A percentile compares a stretch with the other conserved stretches of the same genome.
phyloP scores from a whole-genome alignment of 495 filamentous ascomycete species.

The Penicillium ochrochloron region DNA sequence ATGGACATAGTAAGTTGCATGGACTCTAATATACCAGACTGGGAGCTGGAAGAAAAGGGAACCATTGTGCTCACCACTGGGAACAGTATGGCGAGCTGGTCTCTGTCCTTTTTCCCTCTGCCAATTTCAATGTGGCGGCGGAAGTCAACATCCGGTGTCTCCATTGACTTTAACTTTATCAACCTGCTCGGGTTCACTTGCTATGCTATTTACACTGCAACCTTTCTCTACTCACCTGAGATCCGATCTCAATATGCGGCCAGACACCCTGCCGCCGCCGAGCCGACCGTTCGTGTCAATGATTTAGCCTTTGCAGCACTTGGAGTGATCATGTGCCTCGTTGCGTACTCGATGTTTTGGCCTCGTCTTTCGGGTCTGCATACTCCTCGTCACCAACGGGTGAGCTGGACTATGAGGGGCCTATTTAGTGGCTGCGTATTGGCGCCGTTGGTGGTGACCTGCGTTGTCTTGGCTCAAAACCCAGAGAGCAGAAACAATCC shows the following conservation, averaged over 20 bases:
- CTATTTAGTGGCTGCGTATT: conserved; percentile 68
- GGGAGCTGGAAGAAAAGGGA: not conserved
- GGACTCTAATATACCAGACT: not conserved
- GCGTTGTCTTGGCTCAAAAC: conserved; percentile 56
- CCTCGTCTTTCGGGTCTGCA: conserved; percentile 76
- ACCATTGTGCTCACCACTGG: not conserved
- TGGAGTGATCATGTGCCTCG: conserved; percentile 66
- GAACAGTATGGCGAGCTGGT: conserved; percentile 71
- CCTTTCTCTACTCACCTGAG: conserved; percentile 76
- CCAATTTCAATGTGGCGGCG: conserved; percentile 74
- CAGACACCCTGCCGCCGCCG: conserved; percentile 70
- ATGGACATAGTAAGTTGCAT: conserved; percentile 48
- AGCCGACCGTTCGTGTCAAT: conserved; percentile 86
- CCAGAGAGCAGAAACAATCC: conserved; percentile 59
- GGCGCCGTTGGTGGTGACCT: conserved; percentile 58
- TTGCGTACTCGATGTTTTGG: conserved; percentile 76
- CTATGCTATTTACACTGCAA: conserved; percentile 73
- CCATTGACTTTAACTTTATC: conserved; percentile 82
- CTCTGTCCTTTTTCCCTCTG: conserved; percentile 91
- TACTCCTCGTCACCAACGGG: conserved; percentile 52
- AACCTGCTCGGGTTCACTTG: conserved; percentile 83
- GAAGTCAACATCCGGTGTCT: conserved; percentile 76
- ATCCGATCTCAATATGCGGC: conserved; percentile 83
- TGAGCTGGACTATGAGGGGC: conserved; percentile 68
- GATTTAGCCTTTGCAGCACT: conserved; percentile 87